Base-by-base conservation (phyloP, 2,329 filamentous ascomycete genomes). In the Phyllosticta capitalensis region DNA sequence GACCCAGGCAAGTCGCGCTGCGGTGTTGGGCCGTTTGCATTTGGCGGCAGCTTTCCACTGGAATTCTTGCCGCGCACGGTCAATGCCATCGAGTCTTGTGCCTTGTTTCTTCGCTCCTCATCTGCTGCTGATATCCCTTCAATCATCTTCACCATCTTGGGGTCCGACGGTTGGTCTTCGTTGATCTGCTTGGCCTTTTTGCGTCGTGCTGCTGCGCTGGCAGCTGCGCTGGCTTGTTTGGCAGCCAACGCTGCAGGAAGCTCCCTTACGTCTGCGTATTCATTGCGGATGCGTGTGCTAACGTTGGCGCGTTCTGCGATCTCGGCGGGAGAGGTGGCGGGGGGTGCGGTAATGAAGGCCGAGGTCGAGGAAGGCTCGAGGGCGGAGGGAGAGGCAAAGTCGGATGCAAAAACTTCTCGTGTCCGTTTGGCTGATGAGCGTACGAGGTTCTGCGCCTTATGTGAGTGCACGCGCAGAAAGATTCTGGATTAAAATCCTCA, bases 251-350 rank as follows among this genome's bases (percentile, higher is more conserved):
- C 83, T 21, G 87, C 83, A 5, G 92, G 92, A 2, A 96, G 80
- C 63, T 88, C 86, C 69, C 85, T 83, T 21, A 94, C 86, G 68
- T 86, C 79, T 66, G 85, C 82, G 73, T 96, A 96, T 76, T 96
- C 91, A 68, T 78, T 79, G 57, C 80, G 79, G 69, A 89, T 84
- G 54, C 86, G 83, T 58, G 80, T 73, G 28, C 80, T 75, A 52
- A 85, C 75, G 55, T 76, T 75, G 52, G 77, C 71, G 63, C 73
- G 72, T 61, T 79, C 75, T 52, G 77, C 74, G 55, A 72, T 67
- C 12, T 78, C 72, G 45, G 69, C 68, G 4, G 76, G 73, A 52
- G 77, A 74, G 28, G 75, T 72, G 19, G 77, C 75, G 24, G 76
- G 70, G 7, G 78, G 74, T 54, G 76, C 74, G 59, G 76, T 72